Evolutionary conservation across 2,329 filamentous ascomycete species (phyloP), one percentile per base, ranked within the genome.

Genomic region (Aspergillus aculeatus): DNA sequence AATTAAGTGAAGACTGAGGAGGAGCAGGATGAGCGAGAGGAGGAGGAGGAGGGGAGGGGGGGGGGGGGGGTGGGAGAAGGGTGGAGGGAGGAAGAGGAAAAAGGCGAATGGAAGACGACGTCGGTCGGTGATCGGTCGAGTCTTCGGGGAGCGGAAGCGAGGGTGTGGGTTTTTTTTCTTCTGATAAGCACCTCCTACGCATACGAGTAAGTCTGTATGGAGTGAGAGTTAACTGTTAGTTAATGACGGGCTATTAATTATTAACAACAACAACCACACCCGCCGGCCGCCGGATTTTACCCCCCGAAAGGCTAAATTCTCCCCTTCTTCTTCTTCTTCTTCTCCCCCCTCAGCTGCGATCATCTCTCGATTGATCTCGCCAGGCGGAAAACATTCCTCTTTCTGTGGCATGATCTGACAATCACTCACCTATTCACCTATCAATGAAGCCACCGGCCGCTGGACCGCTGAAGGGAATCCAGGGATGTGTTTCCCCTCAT

Each of bases 61-160:
- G 57, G 60, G 55, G 59, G 57, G 41, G 62, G 47, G 54, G 60
- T 54, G 56, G 31, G 58, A 60, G 61, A 61, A 62, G 58, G 58
- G 47, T 47, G 51, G 48, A 52, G 59, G 56, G 61, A 50, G 57
- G 59, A 47, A 54, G 60, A 57, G 61, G 54, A 59, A 59, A 50
- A 49, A 55, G 58, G 54, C 60, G 63, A 52, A 44, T 61, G 54
- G 56, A 59, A 60, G 53, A 41, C 54, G 54, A 55, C 58, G 52
- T 60, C 63, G 62, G 21, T 54, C 59, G 58, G 66, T 64, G 55
- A 56, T 59, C 48, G 57, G 61, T 48, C 59, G 54, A 53, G 32
- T 35, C 56, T 56, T 57, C 61, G 58, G 59, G 57, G 62, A 58
- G 56, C 58, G 61, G 63, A 62, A 62, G 63, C 60, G 61, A 65